These are phyloP conservation scores for Yarrowia galli DNA, from an alignment of 1,139 yeast genomes.

Conservation along the genomic window DNA sequence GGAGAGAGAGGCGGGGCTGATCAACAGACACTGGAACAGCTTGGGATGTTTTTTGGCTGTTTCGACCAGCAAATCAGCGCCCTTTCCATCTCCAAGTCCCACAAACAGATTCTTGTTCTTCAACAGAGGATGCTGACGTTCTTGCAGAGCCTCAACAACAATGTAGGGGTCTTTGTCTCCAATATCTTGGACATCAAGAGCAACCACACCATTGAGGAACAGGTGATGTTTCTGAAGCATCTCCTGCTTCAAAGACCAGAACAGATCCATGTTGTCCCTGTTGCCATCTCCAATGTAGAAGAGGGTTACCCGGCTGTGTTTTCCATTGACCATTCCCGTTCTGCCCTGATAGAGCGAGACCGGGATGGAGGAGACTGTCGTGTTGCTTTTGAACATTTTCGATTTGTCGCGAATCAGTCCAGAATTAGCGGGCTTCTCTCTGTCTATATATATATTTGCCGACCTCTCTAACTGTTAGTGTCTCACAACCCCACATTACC, in stretches of 20 bases:
- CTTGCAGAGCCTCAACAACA: not conserved
- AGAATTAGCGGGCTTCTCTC: not conserved
- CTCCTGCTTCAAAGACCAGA: conserved; percentile 10
- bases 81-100: conserved; percentile 5
- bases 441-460: not conserved
- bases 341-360: conserved; percentile 6
- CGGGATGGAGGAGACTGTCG: conserved; percentile 3
- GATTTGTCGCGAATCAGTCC: too few relatives aligned
- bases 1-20: conserved; percentile 1
- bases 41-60: conserved; percentile 9
- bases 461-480: too few relatives aligned
- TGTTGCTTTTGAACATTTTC: conserved; percentile 9
- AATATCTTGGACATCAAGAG: not conserved
- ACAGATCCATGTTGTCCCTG: not conserved
- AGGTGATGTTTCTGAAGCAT: conserved; percentile 8
- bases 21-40: conserved; percentile 19
- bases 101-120: conserved; percentile 16
- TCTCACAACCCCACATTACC: conserved; percentile 20
- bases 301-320: conserved; percentile 4
- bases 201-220: conserved; percentile 17
- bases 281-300: conserved; percentile 22
- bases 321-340: conserved; percentile 30
- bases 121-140: conserved; percentile 2
- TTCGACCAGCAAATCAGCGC: conserved; percentile 11
- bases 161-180: not conserved